Evolutionary conservation across 2,329 filamentous ascomycete genomes (phyloP), one percentile per base, ranked within the genome.

Genomic region (Leptosphaerulina australis): DNA sequence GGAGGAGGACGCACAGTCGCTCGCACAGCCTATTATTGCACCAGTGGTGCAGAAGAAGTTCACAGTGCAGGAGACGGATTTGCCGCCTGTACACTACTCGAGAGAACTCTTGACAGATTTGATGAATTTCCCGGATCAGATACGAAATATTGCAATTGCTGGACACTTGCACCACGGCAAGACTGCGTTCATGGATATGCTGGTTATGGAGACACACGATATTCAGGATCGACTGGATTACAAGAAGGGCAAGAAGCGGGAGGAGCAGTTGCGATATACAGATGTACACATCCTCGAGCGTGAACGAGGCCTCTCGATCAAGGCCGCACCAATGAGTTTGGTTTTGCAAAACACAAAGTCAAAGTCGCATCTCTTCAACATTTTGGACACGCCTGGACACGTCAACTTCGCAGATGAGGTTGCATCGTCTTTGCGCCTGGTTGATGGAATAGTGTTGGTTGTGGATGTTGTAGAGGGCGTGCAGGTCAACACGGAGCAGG

Each of bases 361-460:
- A 44, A 99, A 99, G 76, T 97, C 92, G 26, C 92, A 97, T 75
- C 81, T 99, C 3, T 78, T 99, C 76, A 97, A 97, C 74, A 86
- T 99, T 46, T 80, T 99, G 50, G 94, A 99, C 75, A 99, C 94
- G 0, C 94, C 94, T 0, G 94, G 94, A 5, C 94, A 99, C 71
- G 94, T 97, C 68, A 97, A 99, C 74, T 99, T 99, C 71, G 93
- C 95, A 31, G 94, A 99, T 70, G 94, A 99, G 74, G 91, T 99
- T 28, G 94, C 94, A 7, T 87, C 91, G 4, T 88, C 91, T 0
- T 79, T 96, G 64, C 85, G 94, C 31, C 76, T 99, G 41, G 92
- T 89, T 3, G 94, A 99, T 69, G 94, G 94, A 52, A 86, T 97
- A 18, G 93, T 95, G 43, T 77, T 99, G 38, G 88, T 99, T 11